Evolutionary conservation across 2,329 filamentous ascomycete genomes (phyloP), one percentile per base, ranked within the genome.

Genomic region (Fusarium abutilonis): DNA sequence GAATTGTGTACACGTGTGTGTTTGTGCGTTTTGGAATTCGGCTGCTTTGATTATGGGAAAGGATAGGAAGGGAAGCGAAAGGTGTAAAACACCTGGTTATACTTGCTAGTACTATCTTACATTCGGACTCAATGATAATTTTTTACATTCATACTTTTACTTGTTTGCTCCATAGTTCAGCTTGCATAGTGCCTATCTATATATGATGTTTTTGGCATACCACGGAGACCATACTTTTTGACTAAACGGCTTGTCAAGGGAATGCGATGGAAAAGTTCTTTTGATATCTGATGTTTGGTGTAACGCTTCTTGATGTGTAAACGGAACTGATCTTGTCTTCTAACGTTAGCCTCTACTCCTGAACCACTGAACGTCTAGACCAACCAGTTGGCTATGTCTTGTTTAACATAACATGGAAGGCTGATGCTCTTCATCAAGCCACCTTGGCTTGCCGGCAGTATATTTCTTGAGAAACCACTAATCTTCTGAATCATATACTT

Each of bases 81-180:
- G 54, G 54, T 54, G 55, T 46, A 53, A 51, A 26, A 57, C 36
- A 58, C 31, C 42, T 21, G 54, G 47, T 51, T 59, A 59, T 23
- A 54, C 56, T 58, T 58, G 51, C 34, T 64, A 63, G 53, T 61
- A 55, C 39, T 67, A 56, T 58, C 42, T 44, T 59, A n/a, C 13
- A 32, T n/a, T 34, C 13, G 28, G 28, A 29, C 28, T 29, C 9
- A 10, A 13, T 29, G 9, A 29, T 13, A 13, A 10, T 29, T n/a
- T 42, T n/a, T 52, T 14, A 21, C 38, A 23, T 26, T 34, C 9
- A 26, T 26, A 4, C 5, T 26, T 26, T 5, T 8, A 26, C 23
- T 26, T 26, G 21, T 23, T 6, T 23, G 21, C 4, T 23, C 4
- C 21, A 23, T 23, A 23, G 6, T 6, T 6, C 21, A 23, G 21